Evolutionary conservation across 495 filamentous ascomycete genomes (phyloP), one percentile per base, ranked within the genome.

Genomic region (Geoglossum glabrum): DNA sequence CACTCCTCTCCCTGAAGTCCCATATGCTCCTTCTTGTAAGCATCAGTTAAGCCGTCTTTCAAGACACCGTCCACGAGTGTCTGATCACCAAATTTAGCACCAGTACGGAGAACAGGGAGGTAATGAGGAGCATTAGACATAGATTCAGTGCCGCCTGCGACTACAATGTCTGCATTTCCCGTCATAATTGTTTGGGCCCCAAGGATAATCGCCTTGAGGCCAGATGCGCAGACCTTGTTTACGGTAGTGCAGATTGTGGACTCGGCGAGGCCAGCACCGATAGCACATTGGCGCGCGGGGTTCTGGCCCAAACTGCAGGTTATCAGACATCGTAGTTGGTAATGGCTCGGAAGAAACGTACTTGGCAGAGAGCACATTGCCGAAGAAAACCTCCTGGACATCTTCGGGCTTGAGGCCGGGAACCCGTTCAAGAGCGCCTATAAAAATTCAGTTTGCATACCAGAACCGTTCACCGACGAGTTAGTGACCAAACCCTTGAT

Each of bases 91-190:
- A 86, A 97, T 73, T 95, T 95, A 67, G 81, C 79, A 52, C 92
- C 92, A 54, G 71, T 79, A 63, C 92, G 85, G 27, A 89, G 73
- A 64, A 74, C 83, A 47, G 87, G 86, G 47, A 95, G 80, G 74
- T 98, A 98, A 73, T 97, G 89, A n/a, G 93, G 93, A 52, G 81
- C 76, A 73, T 96, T 97, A 61, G 87, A 90, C 92, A 98, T 98
- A 72, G 86, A 92, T 76, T 98, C 92, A 59, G 90, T 79, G 59
- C 92, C 92, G 63, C 90, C 92, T 45, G 87, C 93, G 17, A 98
- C 84, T 40, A 97, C 81, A 61, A 92, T 79, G 54, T 86, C 81
- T 61, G 92, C 89, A 64, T 83, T 92, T 60, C 92, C 90, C 31
- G 88, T 94, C 65, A 95, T 88, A 69, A 98, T 96, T 61, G 88